These are phyloP conservation scores for Yarrowia bubula DNA, from an alignment of 805 yeast genomes.

Conservation along the genomic window DNA sequence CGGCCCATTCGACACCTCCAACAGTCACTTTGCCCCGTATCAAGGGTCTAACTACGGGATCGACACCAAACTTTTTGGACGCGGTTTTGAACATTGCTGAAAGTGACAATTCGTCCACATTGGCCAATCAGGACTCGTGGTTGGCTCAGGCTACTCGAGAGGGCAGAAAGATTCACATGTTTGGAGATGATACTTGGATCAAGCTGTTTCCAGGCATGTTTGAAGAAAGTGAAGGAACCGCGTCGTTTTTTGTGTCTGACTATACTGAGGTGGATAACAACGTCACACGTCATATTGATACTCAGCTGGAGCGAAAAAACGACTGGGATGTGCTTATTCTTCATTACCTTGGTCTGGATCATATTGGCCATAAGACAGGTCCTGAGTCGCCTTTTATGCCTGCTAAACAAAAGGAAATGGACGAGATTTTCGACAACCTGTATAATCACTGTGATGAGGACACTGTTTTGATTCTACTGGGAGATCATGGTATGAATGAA, in stretches of 20 bases:
- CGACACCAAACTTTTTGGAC: constrained; percentile 90
- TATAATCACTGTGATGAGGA: constrained; percentile 38
- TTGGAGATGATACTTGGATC: constrained; percentile 98
- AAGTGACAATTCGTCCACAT: constrained; percentile 68
- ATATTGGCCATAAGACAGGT: constrained; percentile 97
- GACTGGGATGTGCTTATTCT: constrained; percentile 84
- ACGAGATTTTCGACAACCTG: constrained; percentile 50
- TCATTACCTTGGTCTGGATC: constrained; percentile 93
- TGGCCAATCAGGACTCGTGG: constrained; percentile 85
- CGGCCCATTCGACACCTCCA: constrained; percentile 92
- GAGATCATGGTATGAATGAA: constrained; percentile 97
- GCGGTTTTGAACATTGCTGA: constrained; percentile 94
- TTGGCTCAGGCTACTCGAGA: constrained; percentile 56
- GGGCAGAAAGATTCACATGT: constrained; percentile 64
- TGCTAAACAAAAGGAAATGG: constrained; percentile 84
- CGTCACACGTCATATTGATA: constrained; percentile 80
- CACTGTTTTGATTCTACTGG: constrained; percentile 72
- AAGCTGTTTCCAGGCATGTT: constrained; percentile 78
- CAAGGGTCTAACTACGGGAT: constrained; percentile 91
- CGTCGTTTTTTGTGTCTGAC: constrained; percentile 91
- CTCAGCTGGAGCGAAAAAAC: constrained; percentile 31
- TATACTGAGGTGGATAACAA: constrained; percentile 91
- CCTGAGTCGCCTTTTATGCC: constrained; percentile 79
- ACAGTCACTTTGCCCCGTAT: constrained; percentile 93
- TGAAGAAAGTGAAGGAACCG: constrained; percentile 73